phyloP scores from a whole-genome alignment of 2,329 filamentous ascomycete species.

The Colletotrichum destructivum region DNA sequence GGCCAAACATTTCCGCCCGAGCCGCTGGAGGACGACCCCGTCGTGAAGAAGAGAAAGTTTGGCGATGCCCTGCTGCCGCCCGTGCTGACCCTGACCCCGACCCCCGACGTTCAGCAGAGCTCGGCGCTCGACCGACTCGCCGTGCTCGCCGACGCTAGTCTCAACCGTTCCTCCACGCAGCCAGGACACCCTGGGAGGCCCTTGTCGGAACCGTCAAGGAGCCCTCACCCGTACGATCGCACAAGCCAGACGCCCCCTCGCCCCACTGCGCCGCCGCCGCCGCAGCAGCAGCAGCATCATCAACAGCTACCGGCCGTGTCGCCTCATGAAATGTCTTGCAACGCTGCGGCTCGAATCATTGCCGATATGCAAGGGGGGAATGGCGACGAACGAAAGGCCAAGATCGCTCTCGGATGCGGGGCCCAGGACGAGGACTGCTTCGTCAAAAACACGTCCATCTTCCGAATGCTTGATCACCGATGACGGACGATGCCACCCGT shows the following conservation, averaged over 20 bases:
- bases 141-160: conserved; percentile 56
- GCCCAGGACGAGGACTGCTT: conserved; percentile 48
- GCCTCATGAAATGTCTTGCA: conserved; percentile 54
- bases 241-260: conserved; percentile 32
- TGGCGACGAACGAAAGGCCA: conserved; percentile 47
- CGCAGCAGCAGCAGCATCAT: not conserved
- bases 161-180: conserved; percentile 17
- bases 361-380: conserved; percentile 57
- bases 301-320: conserved; percentile 44
- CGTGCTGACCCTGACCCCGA: conserved; percentile 36
- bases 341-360: conserved; percentile 55
- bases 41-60: conserved; percentile 30
- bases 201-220: conserved; percentile 43
- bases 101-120: conserved; percentile 33
- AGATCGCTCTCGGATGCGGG: conserved; percentile 50
- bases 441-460: conserved; percentile 53
- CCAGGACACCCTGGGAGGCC: conserved; percentile 48
- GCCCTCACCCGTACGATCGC: conserved; percentile 29
- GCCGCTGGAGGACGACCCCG: not conserved
- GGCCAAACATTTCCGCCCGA: conserved; percentile 23
- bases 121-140: conserved; percentile 53
- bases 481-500: conserved; percentile 4
- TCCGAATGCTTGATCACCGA: conserved; percentile 52
- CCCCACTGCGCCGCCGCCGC: conserved; percentile 24
- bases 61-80: conserved; percentile 32